A percentile compares a stretch with the other conserved stretches of the same genome.
phyloP scores from a whole-genome alignment of 768 basidiomycete species.

The Podaxis sp. region DNA sequence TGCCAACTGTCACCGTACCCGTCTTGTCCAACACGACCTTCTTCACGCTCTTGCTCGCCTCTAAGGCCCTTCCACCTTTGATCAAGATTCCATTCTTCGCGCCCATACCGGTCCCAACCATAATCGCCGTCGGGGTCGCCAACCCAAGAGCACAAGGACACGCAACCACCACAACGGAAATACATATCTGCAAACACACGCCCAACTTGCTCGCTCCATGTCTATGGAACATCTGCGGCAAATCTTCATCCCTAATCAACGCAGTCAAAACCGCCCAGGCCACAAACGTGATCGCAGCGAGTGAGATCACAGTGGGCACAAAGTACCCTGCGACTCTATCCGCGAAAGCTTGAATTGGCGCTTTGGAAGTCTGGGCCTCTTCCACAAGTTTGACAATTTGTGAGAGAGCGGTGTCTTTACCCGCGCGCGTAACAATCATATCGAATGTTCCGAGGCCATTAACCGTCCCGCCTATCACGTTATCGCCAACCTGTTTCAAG shows the following conservation, averaged over 20 bases:
- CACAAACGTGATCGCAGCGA: slow-evolving; percentile 79
- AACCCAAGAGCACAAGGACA: slow-evolving; percentile 97
- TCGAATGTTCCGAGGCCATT: slow-evolving; percentile 98
- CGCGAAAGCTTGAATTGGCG: slow-evolving; percentile 96
- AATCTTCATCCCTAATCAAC: slow-evolving; percentile 48
- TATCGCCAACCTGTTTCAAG: slow-evolving; percentile 78
- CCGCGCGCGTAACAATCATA: slow-evolving; percentile 93
- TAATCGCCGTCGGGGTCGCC: slow-evolving; percentile 96
- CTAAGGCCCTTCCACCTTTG: slow-evolving; percentile 94
- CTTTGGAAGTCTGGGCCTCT: slow-evolving; percentile 96
- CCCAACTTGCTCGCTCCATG: slow-evolving; percentile 85
- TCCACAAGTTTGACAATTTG: slow-evolving; percentile 98
- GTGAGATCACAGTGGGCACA: slow-evolving; percentile 86
- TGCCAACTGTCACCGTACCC: slow-evolving; percentile 95
- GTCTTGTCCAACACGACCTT: slow-evolving; percentile 95
- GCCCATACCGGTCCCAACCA: slow-evolving; percentile 98
- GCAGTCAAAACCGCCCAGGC: slow-evolving; percentile 78
- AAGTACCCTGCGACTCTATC: slow-evolving; percentile 95
- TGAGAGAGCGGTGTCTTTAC: slow-evolving; percentile 92
- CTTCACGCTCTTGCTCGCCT: slow-evolving; percentile 82
- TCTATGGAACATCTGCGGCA: slow-evolving; percentile 84
- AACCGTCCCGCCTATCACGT: slow-evolving; percentile 94
- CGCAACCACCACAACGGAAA: slow-evolving; percentile 96
- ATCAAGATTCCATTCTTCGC: slow-evolving; percentile 97
- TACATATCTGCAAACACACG: slow-evolving; percentile 94